These are phyloP conservation scores for Globisporangium splendens DNA, from an alignment of 352 stramenopile species.

Conservation along the genomic window DNA sequence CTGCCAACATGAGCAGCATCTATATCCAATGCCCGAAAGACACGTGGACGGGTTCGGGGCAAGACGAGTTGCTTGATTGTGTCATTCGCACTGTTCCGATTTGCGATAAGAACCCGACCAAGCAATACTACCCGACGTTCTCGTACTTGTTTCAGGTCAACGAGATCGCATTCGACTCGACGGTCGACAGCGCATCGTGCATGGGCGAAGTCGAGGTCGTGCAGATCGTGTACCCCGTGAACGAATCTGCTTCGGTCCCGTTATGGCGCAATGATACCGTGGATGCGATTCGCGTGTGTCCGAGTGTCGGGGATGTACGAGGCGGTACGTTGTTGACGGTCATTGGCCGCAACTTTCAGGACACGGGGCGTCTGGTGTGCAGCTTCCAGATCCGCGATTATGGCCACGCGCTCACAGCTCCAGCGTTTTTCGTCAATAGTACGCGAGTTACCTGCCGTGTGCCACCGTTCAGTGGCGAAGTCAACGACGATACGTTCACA, in stretches of 20 bases:
- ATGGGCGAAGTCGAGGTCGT: constrained; percentile 89
- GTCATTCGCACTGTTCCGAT: constrained; percentile 85
- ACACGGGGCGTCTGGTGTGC: constrained; percentile 85
- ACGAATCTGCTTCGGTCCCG: constrained; percentile 71
- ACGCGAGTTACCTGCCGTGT: constrained; percentile 81
- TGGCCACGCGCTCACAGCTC: constrained; percentile 24
- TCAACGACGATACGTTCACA: constrained; percentile 7
- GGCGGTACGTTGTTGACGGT: constrained; percentile 82
- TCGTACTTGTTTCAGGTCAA: constrained; percentile 61
- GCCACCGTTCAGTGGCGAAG: constrained; percentile 53
- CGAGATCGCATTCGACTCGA: constrained; percentile 64
- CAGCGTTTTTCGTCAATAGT: constrained; percentile 73
- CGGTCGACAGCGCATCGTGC: constrained; percentile 44
- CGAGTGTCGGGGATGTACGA: constrained; percentile 26
- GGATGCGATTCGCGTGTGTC: constrained; percentile 90
- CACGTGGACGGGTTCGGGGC: constrained; percentile 83
- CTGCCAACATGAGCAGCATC: constrained; percentile 71
- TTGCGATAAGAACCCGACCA: constrained; percentile 89
- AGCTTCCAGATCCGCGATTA: constrained; percentile 47
- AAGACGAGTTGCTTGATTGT: constrained; percentile 87
- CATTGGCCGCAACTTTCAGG: constrained; percentile 94
- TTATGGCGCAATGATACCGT: constrained; percentile 95
- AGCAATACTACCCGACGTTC: constrained; percentile 83
- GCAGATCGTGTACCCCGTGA: constrained; percentile 90
- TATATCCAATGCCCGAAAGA: constrained; percentile 90